These are phyloP conservation scores for Serpula lacrymans DNA, from an alignment of 768 basidiomycete species.

Conservation along the genomic window DNA sequence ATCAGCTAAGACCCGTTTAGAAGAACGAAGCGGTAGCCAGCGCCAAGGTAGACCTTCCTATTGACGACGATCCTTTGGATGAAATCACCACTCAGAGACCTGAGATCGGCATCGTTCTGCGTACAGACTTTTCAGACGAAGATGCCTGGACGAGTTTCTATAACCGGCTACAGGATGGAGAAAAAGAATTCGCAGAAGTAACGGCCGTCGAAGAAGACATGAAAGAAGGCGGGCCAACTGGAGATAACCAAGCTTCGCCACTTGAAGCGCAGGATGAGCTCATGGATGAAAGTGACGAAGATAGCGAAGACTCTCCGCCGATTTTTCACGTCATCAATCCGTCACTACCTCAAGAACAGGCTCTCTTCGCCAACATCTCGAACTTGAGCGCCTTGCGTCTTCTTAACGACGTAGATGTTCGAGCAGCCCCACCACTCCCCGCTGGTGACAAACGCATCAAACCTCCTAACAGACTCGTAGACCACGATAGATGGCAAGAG, in stretches of 20 bases:
- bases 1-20: slow-evolving; percentile 12
- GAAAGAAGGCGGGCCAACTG: slow-evolving; percentile 18
- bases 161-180: slow-evolving; percentile 46
- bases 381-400: slow-evolving; percentile 66
- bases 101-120: slow-evolving; percentile 61
- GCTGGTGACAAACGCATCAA: slow-evolving; percentile 42
- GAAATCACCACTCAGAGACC: slow-evolving; percentile 38
- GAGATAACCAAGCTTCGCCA: slow-evolving; percentile 12
- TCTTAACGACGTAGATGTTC: slow-evolving; percentile 68
- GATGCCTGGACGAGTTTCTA: slow-evolving; percentile 60
- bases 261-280: slow-evolving; percentile 18
- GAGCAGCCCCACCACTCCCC: slow-evolving; percentile 47
- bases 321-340: slow-evolving; percentile 56
- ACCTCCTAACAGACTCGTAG: slow-evolving; percentile 57
- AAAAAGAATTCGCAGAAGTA: slow-evolving; percentile 48
- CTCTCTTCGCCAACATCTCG: slow-evolving; percentile 46
- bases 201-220: slow-evolving; percentile 21
- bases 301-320: slow-evolving; percentile 34
- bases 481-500: slow-evolving; percentile 67
- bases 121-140: slow-evolving; percentile 71
- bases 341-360: slow-evolving; percentile 36
- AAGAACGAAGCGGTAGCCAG: slow-evolving; percentile 11
- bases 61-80: slow-evolving; percentile 58
- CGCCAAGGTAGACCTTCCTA: slow-evolving; percentile 19
- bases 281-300: slow-evolving; percentile 13